These are phyloP conservation scores for Candida neerlandica DNA, from an alignment of 1,139 yeast species.

Conservation along the genomic window DNA sequence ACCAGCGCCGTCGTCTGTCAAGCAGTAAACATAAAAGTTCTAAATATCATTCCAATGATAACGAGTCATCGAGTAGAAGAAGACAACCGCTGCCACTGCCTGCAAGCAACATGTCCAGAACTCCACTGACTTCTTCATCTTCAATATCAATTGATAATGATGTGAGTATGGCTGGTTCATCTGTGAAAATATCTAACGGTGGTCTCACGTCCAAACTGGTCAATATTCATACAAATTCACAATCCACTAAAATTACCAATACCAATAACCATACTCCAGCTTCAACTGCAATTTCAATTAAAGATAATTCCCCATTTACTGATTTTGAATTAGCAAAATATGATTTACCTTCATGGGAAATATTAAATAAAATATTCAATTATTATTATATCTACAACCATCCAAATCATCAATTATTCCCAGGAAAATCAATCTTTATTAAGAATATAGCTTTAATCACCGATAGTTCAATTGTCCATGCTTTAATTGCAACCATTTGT, in stretches of 20 bases:
- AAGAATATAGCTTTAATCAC: conserved; percentile 31
- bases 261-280: not conserved
- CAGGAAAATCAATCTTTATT: conserved; percentile 41
- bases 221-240: not conserved
- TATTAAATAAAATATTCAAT: conserved; percentile 42
- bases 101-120: not conserved
- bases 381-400: conserved; percentile 52
- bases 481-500: conserved; percentile 49
- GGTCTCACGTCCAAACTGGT: not conserved
- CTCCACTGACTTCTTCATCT: not conserved
- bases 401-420: conserved; percentile 47
- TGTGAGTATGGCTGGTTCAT: conserved; percentile 1
- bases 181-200: not conserved
- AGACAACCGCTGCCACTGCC: conserved; percentile 4
- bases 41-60: not conserved
- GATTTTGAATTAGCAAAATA: conserved; percentile 17
- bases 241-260: not conserved
- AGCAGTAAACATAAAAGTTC: not conserved
- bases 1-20: not conserved
- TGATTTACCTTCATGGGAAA: conserved; percentile 48
- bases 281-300: not conserved
- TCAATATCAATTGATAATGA: not conserved
- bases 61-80: not conserved
- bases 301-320: conserved; percentile 11
- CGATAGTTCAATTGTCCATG: conserved; percentile 47